phyloP scores from a whole-genome alignment of 176 grass and related monocot species.

The sorghum (Sorghum bicolor) region DNA sequence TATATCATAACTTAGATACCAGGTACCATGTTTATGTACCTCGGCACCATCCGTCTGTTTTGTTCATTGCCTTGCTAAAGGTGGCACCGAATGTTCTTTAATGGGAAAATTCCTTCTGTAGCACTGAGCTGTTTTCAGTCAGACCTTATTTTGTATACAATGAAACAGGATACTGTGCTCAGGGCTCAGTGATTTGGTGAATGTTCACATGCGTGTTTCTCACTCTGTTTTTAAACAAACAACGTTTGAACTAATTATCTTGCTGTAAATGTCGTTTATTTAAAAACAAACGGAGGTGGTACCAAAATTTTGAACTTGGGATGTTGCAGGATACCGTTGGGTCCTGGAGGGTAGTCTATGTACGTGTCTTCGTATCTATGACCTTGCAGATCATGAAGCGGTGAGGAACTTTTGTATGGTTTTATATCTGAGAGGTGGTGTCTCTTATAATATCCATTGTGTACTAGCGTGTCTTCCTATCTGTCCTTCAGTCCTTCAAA shows the following conservation, averaged over 20 bases:
- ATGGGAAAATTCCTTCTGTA: not conserved
- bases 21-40: slow-evolving; percentile 22
- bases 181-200: not conserved
- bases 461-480: too few species aligned
- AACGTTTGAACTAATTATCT: not conserved
- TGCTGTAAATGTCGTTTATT: not conserved
- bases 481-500: too few species aligned
- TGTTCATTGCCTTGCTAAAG: slow-evolving; percentile 10
- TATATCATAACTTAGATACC: slow-evolving; percentile 16
- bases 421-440: too few species aligned
- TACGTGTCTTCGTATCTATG: not conserved
- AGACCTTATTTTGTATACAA: not conserved
- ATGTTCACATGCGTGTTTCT: not conserved
- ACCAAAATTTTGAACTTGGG: not conserved
- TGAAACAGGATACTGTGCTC: not conserved
- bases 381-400: not conserved
- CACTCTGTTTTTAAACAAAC: not conserved
- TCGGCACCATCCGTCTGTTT: slow-evolving; percentile 1
- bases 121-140: not conserved
- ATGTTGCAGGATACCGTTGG: not conserved
- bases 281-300: not conserved
- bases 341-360: not conserved
- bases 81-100: slow-evolving; percentile 7
- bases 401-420: not conserved
- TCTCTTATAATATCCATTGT: too few species aligned